A percentile compares a stretch with the other conserved stretches of the same genome.
Evolutionary conservation across 106 monocot species (phyloP).

Genomic region (Dendrobium catenatum): DNA sequence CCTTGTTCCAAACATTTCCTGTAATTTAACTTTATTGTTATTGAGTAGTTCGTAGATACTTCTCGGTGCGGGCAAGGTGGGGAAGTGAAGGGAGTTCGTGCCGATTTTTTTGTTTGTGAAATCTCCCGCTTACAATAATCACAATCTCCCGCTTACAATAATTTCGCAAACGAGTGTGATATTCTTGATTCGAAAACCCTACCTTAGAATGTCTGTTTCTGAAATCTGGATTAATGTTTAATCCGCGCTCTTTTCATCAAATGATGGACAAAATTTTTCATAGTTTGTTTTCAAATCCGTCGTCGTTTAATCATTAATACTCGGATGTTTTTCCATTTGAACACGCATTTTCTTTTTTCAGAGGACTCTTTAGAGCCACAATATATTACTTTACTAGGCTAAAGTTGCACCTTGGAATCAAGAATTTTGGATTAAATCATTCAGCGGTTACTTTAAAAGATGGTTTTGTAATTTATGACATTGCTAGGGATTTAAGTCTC

Average conservation of each 20-base stretch:
- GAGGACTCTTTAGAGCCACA: not conserved
- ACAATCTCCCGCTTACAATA: not conserved
- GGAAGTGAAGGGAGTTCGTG: not conserved
- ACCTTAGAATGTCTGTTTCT: not conserved
- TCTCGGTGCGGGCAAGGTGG: not conserved
- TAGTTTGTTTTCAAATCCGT: not conserved
- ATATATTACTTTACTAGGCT: not conserved
- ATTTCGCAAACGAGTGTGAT: no score
- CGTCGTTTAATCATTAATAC: not conserved
- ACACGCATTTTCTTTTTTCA: not conserved
- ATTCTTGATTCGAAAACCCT: not conserved
- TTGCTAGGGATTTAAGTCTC: no score
- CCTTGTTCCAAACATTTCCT: not conserved
- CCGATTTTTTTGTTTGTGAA: not conserved
- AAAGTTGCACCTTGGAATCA: not conserved
- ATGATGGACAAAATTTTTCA: not conserved
- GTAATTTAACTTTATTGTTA: not conserved
- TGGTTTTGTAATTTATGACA: no score
- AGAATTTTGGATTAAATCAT: not conserved
- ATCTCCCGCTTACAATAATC: not conserved
- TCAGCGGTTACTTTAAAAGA: no score
- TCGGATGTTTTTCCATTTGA: no score
- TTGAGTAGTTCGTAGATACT: not conserved
- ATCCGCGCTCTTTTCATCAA: not conserved
- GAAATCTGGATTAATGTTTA: not conserved